Evolutionary conservation across 1,139 yeast species (phyloP).

Genomic region (Pichia sp.): DNA sequence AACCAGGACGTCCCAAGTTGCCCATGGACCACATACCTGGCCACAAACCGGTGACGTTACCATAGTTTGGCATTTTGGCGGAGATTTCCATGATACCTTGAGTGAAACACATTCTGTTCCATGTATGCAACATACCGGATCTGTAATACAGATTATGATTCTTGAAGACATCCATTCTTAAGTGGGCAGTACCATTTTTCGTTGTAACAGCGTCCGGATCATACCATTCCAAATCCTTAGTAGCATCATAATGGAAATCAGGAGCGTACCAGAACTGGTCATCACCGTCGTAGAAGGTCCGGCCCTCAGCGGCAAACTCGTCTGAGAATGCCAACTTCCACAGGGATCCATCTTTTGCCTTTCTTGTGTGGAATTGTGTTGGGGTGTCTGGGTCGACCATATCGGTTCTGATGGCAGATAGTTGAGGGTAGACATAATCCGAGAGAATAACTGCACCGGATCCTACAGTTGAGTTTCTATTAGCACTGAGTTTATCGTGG

Average conservation of each 20-base stretch:
- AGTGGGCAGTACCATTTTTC: conserved; percentile 43
- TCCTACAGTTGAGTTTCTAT: conserved; percentile 1
- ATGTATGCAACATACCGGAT: conserved; percentile 58
- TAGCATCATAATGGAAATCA: conserved; percentile 55
- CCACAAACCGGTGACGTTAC: conserved; percentile 56
- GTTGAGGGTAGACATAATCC: conserved; percentile 46
- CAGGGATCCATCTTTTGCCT: conserved; percentile 40
- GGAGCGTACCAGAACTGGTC: conserved; percentile 61
- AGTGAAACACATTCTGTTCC: conserved; percentile 60
- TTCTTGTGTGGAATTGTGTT: conserved; percentile 35
- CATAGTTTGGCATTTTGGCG: conserved; percentile 51
- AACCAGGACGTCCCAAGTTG: conserved; percentile 59
- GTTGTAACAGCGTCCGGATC: conserved; percentile 61
- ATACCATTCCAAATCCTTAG: conserved; percentile 62
- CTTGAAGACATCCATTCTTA: conserved; percentile 54
- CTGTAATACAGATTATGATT: conserved; percentile 55
- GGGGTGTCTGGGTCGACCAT: conserved; percentile 60
- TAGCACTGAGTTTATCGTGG: conserved; percentile 16
- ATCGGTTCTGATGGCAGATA: conserved; percentile 46
- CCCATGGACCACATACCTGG: conserved; percentile 67
- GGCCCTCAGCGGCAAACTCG: conserved; percentile 57
- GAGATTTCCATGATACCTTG: conserved; percentile 52
- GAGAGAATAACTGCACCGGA: conserved; percentile 34
- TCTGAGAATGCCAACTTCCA: conserved; percentile 56
- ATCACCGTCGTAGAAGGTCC: conserved; percentile 60